Percentiles rank a stretch among this genome's conserved stretches.
Evolutionary conservation across 2,329 filamentous ascomycete species (phyloP).

Genomic region (Aspergillus luchuensis): DNA sequence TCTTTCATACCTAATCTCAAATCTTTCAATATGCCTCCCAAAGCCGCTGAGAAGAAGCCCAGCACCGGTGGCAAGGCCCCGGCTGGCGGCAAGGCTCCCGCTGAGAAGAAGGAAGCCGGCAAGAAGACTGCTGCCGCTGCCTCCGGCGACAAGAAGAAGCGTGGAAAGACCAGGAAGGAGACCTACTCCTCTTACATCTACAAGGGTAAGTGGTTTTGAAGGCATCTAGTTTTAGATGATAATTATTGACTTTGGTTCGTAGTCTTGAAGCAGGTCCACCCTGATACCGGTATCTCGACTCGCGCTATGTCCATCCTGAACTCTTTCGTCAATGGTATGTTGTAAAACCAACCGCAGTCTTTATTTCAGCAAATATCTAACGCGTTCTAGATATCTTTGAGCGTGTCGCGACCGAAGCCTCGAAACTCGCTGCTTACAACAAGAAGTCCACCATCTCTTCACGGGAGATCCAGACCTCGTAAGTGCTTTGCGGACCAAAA

Average conservation of each 20-base stretch:
- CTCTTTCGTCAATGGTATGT: constrained; percentile 97
- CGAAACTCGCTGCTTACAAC: constrained; percentile 99
- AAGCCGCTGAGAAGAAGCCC: constrained; percentile 98
- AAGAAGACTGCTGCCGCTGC: constrained; percentile 91
- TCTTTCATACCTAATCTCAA: constrained; percentile 26
- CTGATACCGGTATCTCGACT: constrained; percentile 99
- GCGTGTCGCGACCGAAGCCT: constrained; percentile 96
- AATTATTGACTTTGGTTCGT: constrained; percentile 23
- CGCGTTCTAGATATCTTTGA: constrained; percentile 85
- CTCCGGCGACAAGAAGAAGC: constrained; percentile 99
- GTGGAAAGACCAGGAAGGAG: constrained; percentile 99
- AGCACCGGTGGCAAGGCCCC: constrained; percentile 89
- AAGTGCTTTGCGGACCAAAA: constrained; percentile 35
- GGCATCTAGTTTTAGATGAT: constrained; percentile 19
- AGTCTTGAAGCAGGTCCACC: constrained; percentile 99
- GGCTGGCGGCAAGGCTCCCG: constrained; percentile 71
- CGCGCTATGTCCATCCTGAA: constrained; percentile 99
- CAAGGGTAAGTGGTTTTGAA: constrained; percentile 72
- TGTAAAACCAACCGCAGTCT: neutral
- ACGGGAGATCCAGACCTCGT: constrained; percentile 98
- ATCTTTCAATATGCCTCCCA: constrained; percentile 83
- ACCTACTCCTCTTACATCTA: constrained; percentile 99
- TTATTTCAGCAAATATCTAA: neutral
- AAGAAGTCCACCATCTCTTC: constrained; percentile 99
- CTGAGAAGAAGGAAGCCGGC: constrained; percentile 99